Conservation (phyloP, 2,329 filamentous ascomycete genomes). For the Dryadomyces quercus-mongolicae region DNA sequence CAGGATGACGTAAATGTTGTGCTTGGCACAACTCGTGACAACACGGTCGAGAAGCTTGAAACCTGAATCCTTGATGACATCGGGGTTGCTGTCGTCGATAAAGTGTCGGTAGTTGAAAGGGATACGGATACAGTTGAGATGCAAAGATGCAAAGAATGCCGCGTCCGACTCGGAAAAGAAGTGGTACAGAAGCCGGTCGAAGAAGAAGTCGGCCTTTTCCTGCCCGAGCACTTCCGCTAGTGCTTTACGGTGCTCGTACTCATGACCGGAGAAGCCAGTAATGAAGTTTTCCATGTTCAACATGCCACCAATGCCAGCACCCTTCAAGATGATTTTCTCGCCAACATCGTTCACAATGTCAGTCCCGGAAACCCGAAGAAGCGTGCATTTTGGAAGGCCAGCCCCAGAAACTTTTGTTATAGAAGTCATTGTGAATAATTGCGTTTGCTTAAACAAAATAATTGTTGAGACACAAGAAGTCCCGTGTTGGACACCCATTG, state of each 20-base stretch:
- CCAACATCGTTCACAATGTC: conserved; percentile 31
- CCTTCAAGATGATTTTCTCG: conserved; percentile 28
- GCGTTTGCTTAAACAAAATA: neutral
- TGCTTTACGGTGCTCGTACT: conserved; percentile 36
- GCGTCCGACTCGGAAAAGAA: conserved; percentile 45
- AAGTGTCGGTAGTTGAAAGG: conserved; percentile 47
- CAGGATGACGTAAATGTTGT: conserved; percentile 27
- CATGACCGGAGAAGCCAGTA: conserved; percentile 43
- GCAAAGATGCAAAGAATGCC: conserved; percentile 38
- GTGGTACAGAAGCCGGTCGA: conserved; percentile 35
- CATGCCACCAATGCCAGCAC: conserved; percentile 9
- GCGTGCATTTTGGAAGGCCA: neutral
- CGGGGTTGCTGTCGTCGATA: conserved; percentile 33
- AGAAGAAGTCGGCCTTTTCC: conserved; percentile 45
- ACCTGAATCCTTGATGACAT: conserved; percentile 29
- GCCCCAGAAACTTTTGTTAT: neutral
- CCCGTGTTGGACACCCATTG: no score
- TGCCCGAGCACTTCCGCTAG: conserved; percentile 37
- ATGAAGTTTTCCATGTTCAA: conserved; percentile 37
- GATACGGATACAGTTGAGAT: conserved; percentile 45
- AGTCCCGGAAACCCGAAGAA: conserved; percentile 12
- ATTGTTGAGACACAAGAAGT: neutral
- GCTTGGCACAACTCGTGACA: conserved; percentile 26
- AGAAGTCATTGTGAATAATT: neutral
- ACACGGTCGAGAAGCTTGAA: conserved; percentile 34